Conservation (phyloP, 148 eudicot genomes). For the Chenopodium berlandieri region DNA sequence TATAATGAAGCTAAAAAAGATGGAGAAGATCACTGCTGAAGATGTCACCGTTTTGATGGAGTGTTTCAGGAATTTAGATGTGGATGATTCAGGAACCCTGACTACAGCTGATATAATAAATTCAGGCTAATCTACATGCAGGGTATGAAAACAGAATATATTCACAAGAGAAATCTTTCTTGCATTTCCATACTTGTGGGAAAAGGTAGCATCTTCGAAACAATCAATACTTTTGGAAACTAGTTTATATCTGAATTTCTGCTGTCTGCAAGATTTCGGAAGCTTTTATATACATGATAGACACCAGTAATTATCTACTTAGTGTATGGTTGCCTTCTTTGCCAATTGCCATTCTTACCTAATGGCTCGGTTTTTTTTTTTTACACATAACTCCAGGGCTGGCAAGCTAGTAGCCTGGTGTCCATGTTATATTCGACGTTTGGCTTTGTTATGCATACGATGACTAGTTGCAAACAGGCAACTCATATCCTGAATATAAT, state of each 20-base stretch:
- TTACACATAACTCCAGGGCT: too few species aligned
- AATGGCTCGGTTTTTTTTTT: too few species aligned
- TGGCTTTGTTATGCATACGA: too few species aligned
- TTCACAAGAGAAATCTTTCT: neutral
- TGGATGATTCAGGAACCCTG: conserved; percentile 67
- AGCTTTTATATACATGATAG: neutral
- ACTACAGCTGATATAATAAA: conserved; percentile 41
- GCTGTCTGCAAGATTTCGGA: neutral
- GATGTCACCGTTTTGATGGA: conserved; percentile 56
- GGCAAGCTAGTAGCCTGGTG: too few species aligned
- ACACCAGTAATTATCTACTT: too few species aligned
- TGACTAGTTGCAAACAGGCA: too few species aligned
- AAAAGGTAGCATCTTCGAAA: neutral
- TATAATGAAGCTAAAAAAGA: conserved; percentile 64
- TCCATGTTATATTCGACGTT: too few species aligned
- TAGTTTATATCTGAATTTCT: neutral
- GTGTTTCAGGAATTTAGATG: conserved; percentile 52
- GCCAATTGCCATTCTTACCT: too few species aligned
- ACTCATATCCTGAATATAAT: too few species aligned
- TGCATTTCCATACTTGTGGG: neutral
- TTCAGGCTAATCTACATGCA: neutral
- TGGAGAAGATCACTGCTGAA: conserved; percentile 67
- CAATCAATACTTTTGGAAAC: neutral
- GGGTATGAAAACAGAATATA: neutral
- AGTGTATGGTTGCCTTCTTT: too few species aligned